These are phyloP conservation scores for Hyaloscypha finlandica DNA, from an alignment of 495 filamentous ascomycete genomes.

Conservation along the genomic window DNA sequence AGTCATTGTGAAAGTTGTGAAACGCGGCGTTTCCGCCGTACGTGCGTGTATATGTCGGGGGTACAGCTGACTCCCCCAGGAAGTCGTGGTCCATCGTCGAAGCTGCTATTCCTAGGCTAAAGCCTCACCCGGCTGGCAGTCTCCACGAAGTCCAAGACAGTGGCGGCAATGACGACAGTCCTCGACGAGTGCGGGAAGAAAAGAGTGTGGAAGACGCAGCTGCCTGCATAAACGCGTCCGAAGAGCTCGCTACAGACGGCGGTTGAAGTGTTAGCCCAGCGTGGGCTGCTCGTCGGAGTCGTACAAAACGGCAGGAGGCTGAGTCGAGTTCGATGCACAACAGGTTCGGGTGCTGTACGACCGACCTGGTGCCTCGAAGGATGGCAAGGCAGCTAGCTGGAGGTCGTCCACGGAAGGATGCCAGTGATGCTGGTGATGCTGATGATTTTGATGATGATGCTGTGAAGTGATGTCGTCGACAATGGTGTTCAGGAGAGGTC, in stretches of 20 bases:
- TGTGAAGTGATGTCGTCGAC: neutral
- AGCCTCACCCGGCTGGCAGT: neutral
- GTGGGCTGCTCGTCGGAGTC: neutral
- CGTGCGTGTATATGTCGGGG: slow-evolving; percentile 27
- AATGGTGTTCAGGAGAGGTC: neutral
- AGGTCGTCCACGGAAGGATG: neutral
- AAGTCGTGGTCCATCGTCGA: neutral
- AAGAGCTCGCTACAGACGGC: neutral
- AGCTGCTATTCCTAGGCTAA: neutral
- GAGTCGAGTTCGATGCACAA: neutral
- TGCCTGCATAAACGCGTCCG: neutral
- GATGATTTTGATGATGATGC: too few species aligned
- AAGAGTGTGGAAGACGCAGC: neutral
- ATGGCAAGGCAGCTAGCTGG: neutral
- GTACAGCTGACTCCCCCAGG: slow-evolving; percentile 28
- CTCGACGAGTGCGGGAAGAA: neutral
- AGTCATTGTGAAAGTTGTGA: slow-evolving; percentile 60
- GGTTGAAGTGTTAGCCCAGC: neutral
- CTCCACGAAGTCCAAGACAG: neutral
- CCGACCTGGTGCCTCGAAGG: neutral
- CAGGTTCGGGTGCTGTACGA: neutral
- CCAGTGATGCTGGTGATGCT: too few species aligned
- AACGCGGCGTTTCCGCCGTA: slow-evolving; percentile 57
- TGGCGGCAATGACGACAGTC: neutral
- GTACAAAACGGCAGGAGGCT: neutral